Conservation (phyloP, 352 stramenopile species). For the Saprolegnia parasitica region DNA sequence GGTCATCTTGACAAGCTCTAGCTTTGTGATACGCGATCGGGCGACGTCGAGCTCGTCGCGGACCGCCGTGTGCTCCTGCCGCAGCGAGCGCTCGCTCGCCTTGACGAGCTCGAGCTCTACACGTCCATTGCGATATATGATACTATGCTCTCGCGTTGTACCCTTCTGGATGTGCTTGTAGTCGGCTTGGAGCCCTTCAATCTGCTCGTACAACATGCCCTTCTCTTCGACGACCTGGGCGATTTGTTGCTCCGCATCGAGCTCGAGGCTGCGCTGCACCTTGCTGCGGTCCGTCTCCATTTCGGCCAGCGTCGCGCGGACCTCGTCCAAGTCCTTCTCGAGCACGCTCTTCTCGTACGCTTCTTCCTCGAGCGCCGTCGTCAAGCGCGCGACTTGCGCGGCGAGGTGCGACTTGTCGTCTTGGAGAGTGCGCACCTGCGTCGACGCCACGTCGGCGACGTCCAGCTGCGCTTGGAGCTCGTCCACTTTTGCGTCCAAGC, state of each 20-base stretch:
- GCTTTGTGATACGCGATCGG: constrained; percentile 10
- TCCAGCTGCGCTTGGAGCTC: too few species aligned
- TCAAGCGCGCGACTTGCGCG: background rate
- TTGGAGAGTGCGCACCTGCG: background rate
- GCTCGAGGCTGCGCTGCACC: background rate
- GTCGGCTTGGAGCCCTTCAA: constrained; percentile 4
- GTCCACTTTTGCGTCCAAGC: too few species aligned
- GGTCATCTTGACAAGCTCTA: constrained; percentile 21
- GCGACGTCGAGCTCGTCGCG: background rate
- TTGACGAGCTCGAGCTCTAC: too few species aligned
- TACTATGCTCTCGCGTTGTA: background rate
- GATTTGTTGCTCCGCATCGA: background rate
- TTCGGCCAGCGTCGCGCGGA: background rate
- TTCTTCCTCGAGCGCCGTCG: background rate
- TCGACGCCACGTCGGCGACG: too few species aligned
- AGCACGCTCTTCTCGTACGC: too few species aligned
- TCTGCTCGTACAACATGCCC: constrained; percentile 19
- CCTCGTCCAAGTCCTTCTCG: background rate
- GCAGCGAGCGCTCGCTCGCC: too few species aligned
- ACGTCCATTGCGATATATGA: too few species aligned
- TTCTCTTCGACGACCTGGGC: constrained; percentile 10
- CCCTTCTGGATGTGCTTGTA: background rate
- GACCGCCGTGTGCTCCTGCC: too few species aligned
- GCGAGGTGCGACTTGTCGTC: background rate
- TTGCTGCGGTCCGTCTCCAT: background rate